Base-by-base conservation (phyloP, 495 filamentous ascomycete species). In the Jackrogersella minutella region DNA sequence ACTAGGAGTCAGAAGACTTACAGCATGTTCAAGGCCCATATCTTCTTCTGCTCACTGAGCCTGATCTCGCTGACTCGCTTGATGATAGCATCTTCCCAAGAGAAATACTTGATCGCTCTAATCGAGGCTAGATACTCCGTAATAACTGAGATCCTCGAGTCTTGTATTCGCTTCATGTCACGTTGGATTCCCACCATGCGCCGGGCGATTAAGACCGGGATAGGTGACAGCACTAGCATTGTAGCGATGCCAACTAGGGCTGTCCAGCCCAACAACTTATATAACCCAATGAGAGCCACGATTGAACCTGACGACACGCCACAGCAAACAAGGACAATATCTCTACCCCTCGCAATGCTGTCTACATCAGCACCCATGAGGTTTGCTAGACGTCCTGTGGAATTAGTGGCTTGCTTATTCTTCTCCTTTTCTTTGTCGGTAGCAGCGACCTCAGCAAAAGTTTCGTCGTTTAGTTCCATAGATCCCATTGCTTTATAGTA, bases 351-450 rank as follows among this genome's bases (percentile, higher is more conserved):
- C 41, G 74, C 74, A 30, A 84, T 74, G 19, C 80, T 75, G 33
- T 83, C 78, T 9, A 82, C 68, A 62, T 84, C 82, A 55, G 80
- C 81, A 9, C 80, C 78, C 82, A 84, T 84, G 40, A 84, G 70
- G 39, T 80, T 84, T 33, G 80, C 81, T 16, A 84, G 66, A 46
- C 81, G 77, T 19, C 78, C 78, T 1, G 80, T 76, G 37, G 81
- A 80, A 3, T 79, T 80, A 26, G 75, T 70, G 3, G 69, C 65
- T 22, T 78, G 74, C 40, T 74, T 73, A 14, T 28, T 51, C 47
- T 69, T 49, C 54, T 71, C 74, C 14, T 60, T 66, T 30, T 62
- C 44, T 56, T 73, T 58, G 55, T 62, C 62, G 7, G 69, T 66
- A 9, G 64, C 46, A 16, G 64, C 70, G 30, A 77, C 73, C 11